phyloP scores from a whole-genome alignment of 169 alveolate genomes.

The Plasmodium berghei region DNA sequence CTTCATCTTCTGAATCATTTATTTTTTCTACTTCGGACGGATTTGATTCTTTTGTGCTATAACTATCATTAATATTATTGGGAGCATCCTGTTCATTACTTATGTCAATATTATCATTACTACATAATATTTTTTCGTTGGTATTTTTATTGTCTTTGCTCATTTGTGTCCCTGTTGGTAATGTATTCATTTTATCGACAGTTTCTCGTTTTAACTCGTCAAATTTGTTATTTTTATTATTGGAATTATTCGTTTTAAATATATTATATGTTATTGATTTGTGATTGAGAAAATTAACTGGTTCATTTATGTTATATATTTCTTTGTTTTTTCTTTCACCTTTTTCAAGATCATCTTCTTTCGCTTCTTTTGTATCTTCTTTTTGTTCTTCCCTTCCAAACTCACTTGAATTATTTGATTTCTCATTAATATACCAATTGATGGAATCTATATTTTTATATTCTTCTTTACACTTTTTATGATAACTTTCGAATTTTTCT shows the following conservation, averaged over 20 bases:
- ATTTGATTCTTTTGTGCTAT: background rate
- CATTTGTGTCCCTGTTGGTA: background rate
- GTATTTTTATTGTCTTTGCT: background rate
- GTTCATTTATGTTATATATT: background rate
- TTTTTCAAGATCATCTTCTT: background rate
- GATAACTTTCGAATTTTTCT: conserved; percentile 11
- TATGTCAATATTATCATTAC: background rate
- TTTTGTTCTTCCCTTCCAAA: background rate
- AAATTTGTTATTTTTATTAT: background rate
- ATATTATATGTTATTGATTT: background rate
- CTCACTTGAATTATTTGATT: background rate
- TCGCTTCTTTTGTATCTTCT: background rate
- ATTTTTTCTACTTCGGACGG: conserved; percentile 11
- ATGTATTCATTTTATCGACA: background rate
- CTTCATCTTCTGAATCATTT: conserved; percentile 52
- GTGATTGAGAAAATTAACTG: background rate
- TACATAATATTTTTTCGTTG: background rate
- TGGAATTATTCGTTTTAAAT: background rate
- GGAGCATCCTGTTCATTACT: background rate
- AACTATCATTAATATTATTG: conserved; percentile 1
- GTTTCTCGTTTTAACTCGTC: background rate
- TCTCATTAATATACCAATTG: conserved; percentile 1
- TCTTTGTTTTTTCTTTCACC: background rate
- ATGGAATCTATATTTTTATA: conserved; percentile 21
- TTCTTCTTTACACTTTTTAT: conserved; percentile 40